These are phyloP conservation scores for Punctularia strigosozonata DNA, from an alignment of 768 basidiomycete genomes.

Conservation along the genomic window DNA sequence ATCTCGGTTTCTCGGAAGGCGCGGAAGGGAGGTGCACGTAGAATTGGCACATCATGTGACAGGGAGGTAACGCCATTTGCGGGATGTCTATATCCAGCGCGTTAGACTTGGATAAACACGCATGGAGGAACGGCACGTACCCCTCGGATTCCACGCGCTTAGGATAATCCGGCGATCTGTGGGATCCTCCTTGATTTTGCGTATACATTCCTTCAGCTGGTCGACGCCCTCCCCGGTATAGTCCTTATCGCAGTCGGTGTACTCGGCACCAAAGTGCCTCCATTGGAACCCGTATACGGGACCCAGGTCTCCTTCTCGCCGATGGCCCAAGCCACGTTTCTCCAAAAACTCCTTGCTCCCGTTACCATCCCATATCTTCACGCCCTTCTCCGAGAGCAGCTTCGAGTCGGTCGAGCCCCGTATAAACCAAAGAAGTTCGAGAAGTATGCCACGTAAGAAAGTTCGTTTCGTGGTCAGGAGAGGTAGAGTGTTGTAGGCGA, in stretches of 20 bases:
- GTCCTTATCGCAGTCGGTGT: conserved; percentile 59
- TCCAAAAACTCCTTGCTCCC: conserved; percentile 83
- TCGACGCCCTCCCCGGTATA: conserved; percentile 85
- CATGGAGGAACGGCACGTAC: conserved; percentile 29
- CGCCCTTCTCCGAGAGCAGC: conserved; percentile 63
- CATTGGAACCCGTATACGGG: conserved; percentile 98
- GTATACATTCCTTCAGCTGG: conserved; percentile 80
- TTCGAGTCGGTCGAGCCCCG: conserved; percentile 74
- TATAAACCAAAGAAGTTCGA: conserved; percentile 94
- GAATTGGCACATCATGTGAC: conserved; percentile 99
- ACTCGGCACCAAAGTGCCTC: conserved; percentile 88
- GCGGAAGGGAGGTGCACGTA: conserved; percentile 81
- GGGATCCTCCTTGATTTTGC: conserved; percentile 87
- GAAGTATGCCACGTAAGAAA: conserved; percentile 82
- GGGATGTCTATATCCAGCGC: conserved; percentile 57
- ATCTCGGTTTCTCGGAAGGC: conserved; percentile 43
- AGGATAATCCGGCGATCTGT: conserved; percentile 91
- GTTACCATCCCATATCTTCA: conserved; percentile 98
- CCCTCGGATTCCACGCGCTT: conserved; percentile 97
- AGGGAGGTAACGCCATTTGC: conserved; percentile 94
- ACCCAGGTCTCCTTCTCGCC: conserved; percentile 86
- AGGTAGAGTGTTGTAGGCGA: conserved; percentile 64
- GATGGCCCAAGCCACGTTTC: conserved; percentile 68
- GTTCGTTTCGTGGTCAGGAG: conserved; percentile 93
- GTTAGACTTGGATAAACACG: conserved; percentile 1